A percentile compares a stretch with the other conserved stretches of the same genome.
Conservation (phyloP, 371 early-diverging fungal genomes). For the Syncephalastrum racemosum region DNA sequence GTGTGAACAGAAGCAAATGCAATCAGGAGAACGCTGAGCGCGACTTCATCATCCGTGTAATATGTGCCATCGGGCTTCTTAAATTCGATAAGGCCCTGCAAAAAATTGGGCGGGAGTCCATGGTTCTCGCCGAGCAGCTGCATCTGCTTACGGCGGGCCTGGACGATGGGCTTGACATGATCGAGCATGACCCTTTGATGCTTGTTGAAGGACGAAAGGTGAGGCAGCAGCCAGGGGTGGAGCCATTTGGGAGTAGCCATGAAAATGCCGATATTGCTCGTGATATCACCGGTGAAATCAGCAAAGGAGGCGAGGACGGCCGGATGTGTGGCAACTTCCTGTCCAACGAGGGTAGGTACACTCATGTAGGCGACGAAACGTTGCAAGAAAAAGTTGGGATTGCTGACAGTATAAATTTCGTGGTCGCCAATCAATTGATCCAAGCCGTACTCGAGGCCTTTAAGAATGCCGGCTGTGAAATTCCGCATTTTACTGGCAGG, state of each 20-base stretch:
- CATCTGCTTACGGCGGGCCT: conserved; percentile 15
- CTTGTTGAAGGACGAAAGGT: conserved; percentile 19
- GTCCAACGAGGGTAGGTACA: conserved; percentile 32
- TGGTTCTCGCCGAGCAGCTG: conserved; percentile 5
- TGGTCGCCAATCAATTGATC: conserved; percentile 10
- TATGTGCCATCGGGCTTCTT: conserved; percentile 20
- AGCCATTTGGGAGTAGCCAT: conserved; percentile 19
- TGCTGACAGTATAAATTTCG: conserved; percentile 7
- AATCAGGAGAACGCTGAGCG: conserved; percentile 24
- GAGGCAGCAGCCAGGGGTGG: conserved; percentile 28
- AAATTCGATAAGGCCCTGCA: conserved; percentile 29
- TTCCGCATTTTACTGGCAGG: conserved; percentile 16
- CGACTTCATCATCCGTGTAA: conserved; percentile 19
- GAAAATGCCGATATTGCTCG: conserved; percentile 23
- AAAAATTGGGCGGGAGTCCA: conserved; percentile 18
- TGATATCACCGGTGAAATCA: conserved; percentile 36
- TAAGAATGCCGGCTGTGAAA: conserved; percentile 20
- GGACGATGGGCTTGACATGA: conserved; percentile 22
- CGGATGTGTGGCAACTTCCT: conserved; percentile 23
- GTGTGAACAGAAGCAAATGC: conserved; percentile 47
- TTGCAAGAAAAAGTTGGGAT: conserved; percentile 28
- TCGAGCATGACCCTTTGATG: conserved; percentile 31
- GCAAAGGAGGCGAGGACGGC: conserved; percentile 37
- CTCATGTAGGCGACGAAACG: conserved; percentile 41
- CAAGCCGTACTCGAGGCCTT: conserved; percentile 23